Evolutionary conservation across 2,329 filamentous ascomycete genomes (phyloP).

Genomic region (Colletotrichum sojae): DNA sequence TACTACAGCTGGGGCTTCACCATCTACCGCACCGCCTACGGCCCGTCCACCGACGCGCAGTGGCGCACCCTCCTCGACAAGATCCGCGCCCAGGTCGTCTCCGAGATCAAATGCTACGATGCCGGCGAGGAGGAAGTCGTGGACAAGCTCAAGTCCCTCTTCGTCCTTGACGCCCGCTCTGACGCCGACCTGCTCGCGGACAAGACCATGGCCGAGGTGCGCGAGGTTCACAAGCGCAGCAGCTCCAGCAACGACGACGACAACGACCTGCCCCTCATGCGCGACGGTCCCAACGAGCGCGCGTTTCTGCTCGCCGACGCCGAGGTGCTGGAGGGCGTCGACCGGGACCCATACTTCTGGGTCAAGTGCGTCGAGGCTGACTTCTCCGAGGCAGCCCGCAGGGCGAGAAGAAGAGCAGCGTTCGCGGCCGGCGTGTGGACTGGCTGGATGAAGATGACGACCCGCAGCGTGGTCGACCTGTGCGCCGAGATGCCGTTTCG

Average conservation of each 20-base stretch:
- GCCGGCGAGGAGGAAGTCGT: constrained; percentile 5
- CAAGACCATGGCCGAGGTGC: constrained; percentile 5
- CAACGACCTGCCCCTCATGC: not conserved
- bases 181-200: constrained; percentile 12
- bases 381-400: not conserved
- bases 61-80: constrained; percentile 8
- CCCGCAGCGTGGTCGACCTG: constrained; percentile 17
- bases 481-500: not conserved
- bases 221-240: not conserved
- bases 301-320: constrained; percentile 11
- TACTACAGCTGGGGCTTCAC: constrained; percentile 16
- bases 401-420: not conserved
- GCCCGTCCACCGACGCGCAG: constrained; percentile 1
- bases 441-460: constrained; percentile 24
- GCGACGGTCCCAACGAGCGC: not conserved
- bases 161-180: constrained; percentile 8
- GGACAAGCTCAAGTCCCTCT: not conserved
- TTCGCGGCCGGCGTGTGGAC: not conserved
- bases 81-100: not conserved
- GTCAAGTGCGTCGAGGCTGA: not conserved
- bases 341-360: constrained; percentile 7
- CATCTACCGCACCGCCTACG: constrained; percentile 16
- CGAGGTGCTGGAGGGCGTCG: constrained; percentile 10
- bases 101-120: not conserved
- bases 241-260: too few species aligned